Conservation (phyloP, 345 rosid species). For the Eucalyptus curtisii region DNA sequence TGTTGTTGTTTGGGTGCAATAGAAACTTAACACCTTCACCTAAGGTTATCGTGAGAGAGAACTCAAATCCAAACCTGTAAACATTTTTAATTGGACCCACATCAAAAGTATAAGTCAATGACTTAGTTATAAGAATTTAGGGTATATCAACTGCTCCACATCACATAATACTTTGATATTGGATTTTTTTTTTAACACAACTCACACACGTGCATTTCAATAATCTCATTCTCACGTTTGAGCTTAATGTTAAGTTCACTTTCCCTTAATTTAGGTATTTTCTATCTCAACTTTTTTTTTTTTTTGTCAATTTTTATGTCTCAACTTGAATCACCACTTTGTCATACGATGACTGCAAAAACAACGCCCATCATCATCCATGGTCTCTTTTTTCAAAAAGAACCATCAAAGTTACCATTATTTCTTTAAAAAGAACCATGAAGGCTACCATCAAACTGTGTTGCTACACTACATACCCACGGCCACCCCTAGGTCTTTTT, state of each 20-base stretch:
- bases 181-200: not conserved
- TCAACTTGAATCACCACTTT: not conserved
- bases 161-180: rapidly evolving
- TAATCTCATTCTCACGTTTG: not conserved
- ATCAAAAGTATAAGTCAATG: not conserved
- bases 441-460: not conserved
- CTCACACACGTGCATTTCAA: not conserved
- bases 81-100: not conserved
- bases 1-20: not conserved
- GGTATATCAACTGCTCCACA: too few relatives aligned
- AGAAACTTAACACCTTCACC: not conserved
- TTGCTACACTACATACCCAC: not conserved
- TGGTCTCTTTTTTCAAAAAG: not conserved
- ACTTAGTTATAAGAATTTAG: not conserved
- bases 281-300: too few relatives aligned
- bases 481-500: not conserved
- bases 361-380: not conserved
- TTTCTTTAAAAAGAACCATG: not conserved
- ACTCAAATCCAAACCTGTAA: not conserved
- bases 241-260: not conserved
- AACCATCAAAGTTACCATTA: not conserved
- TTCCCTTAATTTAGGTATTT: not conserved
- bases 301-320: too few relatives aligned
- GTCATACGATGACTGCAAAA: not conserved
- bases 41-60: not conserved